These are phyloP conservation scores for Candida neerlandica DNA, from an alignment of 1,139 yeast genomes.

Conservation along the genomic window DNA sequence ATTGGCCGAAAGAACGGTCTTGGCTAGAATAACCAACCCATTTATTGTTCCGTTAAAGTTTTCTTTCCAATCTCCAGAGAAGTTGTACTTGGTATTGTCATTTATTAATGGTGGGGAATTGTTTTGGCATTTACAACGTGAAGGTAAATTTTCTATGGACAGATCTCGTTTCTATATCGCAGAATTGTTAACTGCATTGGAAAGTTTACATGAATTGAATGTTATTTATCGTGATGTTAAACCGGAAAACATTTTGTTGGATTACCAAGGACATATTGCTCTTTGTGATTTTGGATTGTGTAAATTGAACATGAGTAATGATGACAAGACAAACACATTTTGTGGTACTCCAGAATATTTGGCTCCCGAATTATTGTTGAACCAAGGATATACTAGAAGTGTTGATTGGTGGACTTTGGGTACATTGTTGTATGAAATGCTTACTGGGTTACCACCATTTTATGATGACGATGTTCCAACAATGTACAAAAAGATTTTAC, in stretches of 20 bases:
- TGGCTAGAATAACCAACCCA: conserved; percentile 93
- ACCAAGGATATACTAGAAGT: conserved; percentile 91
- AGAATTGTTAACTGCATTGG: conserved; percentile 88
- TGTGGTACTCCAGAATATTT: conserved; percentile 97
- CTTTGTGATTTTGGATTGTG: conserved; percentile 96
- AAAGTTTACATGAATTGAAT: conserved; percentile 84
- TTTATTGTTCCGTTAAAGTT: conserved; percentile 97
- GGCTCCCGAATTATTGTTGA: conserved; percentile 90
- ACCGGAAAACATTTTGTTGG: conserved; percentile 91
- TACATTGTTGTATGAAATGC: conserved; percentile 89
- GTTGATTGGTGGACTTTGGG: conserved; percentile 99
- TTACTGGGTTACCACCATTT: conserved; percentile 95
- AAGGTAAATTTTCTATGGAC: conserved; percentile 85
- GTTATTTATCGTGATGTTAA: conserved; percentile 94
- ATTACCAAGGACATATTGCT: conserved; percentile 96
- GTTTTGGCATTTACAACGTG: conserved; percentile 90
- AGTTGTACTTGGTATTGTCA: conserved; percentile 83
- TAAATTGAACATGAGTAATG: conserved; percentile 87
- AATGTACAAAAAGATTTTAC: conserved; percentile 91
- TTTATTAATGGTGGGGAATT: conserved; percentile 97
- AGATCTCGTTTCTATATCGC: conserved; percentile 93
- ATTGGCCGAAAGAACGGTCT: conserved; percentile 90
- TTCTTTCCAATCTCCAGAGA: conserved; percentile 95
- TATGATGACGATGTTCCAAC: conserved; percentile 92
- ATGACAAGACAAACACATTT: conserved; percentile 89